Base-by-base conservation (phyloP, 306 rosid genomes). In the Vicia sativa region DNA sequence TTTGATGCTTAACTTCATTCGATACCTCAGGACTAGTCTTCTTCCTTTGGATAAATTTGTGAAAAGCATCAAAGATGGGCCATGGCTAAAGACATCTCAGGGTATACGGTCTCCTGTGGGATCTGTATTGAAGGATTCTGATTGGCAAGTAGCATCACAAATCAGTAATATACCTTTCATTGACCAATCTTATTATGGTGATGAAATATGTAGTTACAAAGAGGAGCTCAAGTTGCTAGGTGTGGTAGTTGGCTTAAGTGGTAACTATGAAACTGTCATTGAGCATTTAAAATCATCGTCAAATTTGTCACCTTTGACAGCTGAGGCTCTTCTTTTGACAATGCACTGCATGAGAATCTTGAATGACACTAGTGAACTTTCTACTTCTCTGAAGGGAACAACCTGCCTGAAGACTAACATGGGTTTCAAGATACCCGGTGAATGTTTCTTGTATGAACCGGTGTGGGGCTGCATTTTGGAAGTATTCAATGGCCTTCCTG, bases 151-250 rank as follows among this genome's bases (percentile, higher is more conserved):
- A 65, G 96, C 95, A 0, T 73, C 81, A 0, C 77, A 80, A 72
- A 65, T 91, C 7, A 78, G 96, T 54, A 58, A 70, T 18, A 78
- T 91, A 62, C 97, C 97, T n/a, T 89, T 84, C 67, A 74, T 89
- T 9, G 86, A 91, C 42, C 4, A 38, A 7, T 60, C 28, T 9
- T 77, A 76, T 65, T 88, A 69, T 25, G 89, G 96, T 39, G 53
- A 44, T 2, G 86, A 87, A 37, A 80, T 89, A 11, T 26, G 28
- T 12, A 1, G 9, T 3, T 91, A 77, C 65, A 46, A 62, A 54
- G 70, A 65, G 31, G 97, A 81, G 70, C 88, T 91, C 13, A 29
- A 54, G 75, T 80, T 84, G 82, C 73, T 91, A 6, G 95, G 90
- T 11, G 97, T 85, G 50, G 41, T 71, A 9, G 79, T 85, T 71